Percentiles rank a stretch among this genome's conserved stretches.
Conservation (phyloP, 768 basidiomycete species). For the Fomitopsis pulvina region DNA sequence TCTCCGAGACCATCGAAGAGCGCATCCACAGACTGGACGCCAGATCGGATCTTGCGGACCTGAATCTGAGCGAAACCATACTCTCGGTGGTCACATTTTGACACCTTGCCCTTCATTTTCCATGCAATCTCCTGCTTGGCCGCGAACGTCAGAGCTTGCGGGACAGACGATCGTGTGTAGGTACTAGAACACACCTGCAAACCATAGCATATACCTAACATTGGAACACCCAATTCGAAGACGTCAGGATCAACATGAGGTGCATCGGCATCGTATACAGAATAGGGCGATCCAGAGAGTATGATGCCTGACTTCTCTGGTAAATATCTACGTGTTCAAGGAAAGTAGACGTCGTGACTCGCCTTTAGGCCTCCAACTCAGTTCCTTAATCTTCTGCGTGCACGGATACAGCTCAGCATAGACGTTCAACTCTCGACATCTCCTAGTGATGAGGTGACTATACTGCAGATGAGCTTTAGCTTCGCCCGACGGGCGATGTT, state of each 20-base stretch:
- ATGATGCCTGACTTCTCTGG: conserved; percentile 66
- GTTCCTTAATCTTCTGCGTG: conserved; percentile 81
- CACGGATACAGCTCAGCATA: conserved; percentile 98
- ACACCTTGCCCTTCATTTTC: conserved; percentile 78
- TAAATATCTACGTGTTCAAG: not conserved
- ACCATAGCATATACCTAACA: conserved; percentile 97
- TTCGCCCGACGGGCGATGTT: not conserved
- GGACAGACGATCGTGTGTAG: not conserved
- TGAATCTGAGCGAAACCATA: conserved; percentile 88
- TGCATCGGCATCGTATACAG: conserved; percentile 88
- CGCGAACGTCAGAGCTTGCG: not conserved
- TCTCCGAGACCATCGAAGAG: conserved; percentile 86
- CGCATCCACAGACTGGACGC: conserved; percentile 47
- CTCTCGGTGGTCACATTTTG: conserved; percentile 85
- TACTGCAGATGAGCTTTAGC: conserved; percentile 47
- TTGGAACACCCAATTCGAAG: conserved; percentile 82
- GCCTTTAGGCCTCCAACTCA: conserved; percentile 96
- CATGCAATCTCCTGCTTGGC: conserved; percentile 81
- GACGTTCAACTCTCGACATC: conserved; percentile 96
- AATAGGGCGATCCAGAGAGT: conserved; percentile 96
- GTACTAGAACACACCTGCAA: conserved; percentile 57
- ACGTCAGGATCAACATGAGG: conserved; percentile 93
- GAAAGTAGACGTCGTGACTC: not conserved
- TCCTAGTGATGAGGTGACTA: conserved; percentile 93
- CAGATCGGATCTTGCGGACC: conserved; percentile 55